These are phyloP conservation scores for Grifola frondosa DNA, from an alignment of 1,284 basidiomycete genomes.

Conservation along the genomic window DNA sequence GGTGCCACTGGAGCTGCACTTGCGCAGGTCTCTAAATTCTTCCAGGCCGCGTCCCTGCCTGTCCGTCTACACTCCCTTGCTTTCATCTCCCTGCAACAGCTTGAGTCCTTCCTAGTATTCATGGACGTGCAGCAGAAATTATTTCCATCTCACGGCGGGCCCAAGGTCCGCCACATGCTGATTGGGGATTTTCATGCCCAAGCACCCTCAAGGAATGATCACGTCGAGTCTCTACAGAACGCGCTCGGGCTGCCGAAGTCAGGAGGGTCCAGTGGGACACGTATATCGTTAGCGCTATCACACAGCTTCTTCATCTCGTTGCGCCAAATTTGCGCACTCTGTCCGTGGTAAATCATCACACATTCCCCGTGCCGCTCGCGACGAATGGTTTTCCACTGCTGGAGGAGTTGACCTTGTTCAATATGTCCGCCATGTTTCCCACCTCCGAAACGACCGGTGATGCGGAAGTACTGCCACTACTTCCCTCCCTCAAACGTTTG, in stretches of 20 bases:
- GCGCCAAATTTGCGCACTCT: slow-evolving; percentile 5
- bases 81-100: slow-evolving; percentile 3
- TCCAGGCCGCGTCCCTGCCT: slow-evolving; percentile 6
- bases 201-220: background rate
- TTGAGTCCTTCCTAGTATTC: slow-evolving; percentile 4
- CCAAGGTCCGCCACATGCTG: slow-evolving; percentile 7
- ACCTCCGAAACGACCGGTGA: background rate
- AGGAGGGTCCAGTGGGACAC: slow-evolving; percentile 1
- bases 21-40: slow-evolving; percentile 10
- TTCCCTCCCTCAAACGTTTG: slow-evolving; percentile 4
- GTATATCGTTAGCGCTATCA: slow-evolving; percentile 3
- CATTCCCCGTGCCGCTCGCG: slow-evolving; percentile 5
- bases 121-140: slow-evolving; percentile 4
- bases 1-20: slow-evolving; percentile 15
- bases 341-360: slow-evolving; percentile 10
- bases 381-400: slow-evolving; percentile 4
- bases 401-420: slow-evolving; percentile 4
- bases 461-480: background rate
- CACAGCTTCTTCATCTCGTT: slow-evolving; percentile 3
- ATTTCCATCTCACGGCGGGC: background rate
- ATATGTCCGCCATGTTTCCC: slow-evolving; percentile 3
- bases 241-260: slow-evolving; percentile 1
- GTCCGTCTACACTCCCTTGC: slow-evolving; percentile 14
- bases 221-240: background rate
- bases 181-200: background rate